A percentile compares a stretch with the other conserved stretches of the same genome.
phyloP scores from a whole-genome alignment of 371 early-diverging fungal species.

The Fennellomyces sp. region DNA sequence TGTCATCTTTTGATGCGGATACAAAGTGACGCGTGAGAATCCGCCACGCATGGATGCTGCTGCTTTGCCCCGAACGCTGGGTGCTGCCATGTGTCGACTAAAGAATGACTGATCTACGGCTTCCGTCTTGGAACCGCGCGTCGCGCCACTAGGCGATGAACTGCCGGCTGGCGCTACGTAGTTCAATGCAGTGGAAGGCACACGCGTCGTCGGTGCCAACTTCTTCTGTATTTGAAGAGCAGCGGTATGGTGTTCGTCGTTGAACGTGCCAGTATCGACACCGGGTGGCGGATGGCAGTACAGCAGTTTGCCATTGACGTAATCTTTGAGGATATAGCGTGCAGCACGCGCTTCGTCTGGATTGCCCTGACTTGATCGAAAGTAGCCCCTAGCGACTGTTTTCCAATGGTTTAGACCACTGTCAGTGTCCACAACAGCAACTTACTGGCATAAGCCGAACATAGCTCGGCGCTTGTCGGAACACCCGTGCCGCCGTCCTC shows the following conservation, averaged over 20 bases:
- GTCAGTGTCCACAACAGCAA: neutral
- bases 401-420: neutral
- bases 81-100: slow-evolving; percentile 45
- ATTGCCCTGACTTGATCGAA: slow-evolving; percentile 91
- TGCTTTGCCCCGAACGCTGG: slow-evolving; percentile 57
- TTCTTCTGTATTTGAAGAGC: slow-evolving; percentile 60
- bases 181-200: slow-evolving; percentile 56
- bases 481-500: slow-evolving; percentile 85
- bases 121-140: slow-evolving; percentile 54
- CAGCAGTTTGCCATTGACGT: slow-evolving; percentile 90
- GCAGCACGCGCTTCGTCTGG: slow-evolving; percentile 98
- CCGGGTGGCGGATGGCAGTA: slow-evolving; percentile 87
- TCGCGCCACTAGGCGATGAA: slow-evolving; percentile 21
- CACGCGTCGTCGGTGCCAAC: slow-evolving; percentile 52
- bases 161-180: slow-evolving; percentile 57
- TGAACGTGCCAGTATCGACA: slow-evolving; percentile 63
- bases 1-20: slow-evolving; percentile 59
- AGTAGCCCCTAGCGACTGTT: slow-evolving; percentile 89
- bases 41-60: slow-evolving; percentile 30
- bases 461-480: slow-evolving; percentile 83
- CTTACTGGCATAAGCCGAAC: slow-evolving; percentile 75
- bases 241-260: slow-evolving; percentile 71
- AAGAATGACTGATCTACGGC: slow-evolving; percentile 75
- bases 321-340: slow-evolving; percentile 94
- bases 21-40: slow-evolving; percentile 62